Percentiles rank a stretch among this genome's conserved stretches.
phyloP scores from a whole-genome alignment of 2,329 filamentous ascomycete species.

The Periconia sp. region DNA sequence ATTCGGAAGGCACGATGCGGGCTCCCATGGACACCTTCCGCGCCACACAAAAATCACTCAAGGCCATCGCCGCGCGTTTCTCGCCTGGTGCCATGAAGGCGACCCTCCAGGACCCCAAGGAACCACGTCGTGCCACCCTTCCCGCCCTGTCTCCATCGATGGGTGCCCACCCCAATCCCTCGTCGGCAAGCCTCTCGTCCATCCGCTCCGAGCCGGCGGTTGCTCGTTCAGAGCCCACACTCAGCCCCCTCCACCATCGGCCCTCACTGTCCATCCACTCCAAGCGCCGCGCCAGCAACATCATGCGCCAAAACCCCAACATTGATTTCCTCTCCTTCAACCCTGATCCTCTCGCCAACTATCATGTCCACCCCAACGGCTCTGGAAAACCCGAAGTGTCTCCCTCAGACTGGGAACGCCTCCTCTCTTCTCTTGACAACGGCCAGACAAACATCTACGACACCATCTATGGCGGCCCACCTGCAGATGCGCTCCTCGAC shows the following conservation, averaged over 20 bases:
- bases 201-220: conserved; percentile 52
- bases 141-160: conserved; percentile 51
- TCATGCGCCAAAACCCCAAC: conserved; percentile 43
- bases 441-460: conserved; percentile 85
- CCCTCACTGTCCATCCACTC: conserved; percentile 37
- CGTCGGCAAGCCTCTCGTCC: conserved; percentile 59
- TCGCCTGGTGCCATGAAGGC: conserved; percentile 39
- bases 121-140: conserved; percentile 51
- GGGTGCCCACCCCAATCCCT: conserved; percentile 49
- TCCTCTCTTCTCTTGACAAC: conserved; percentile 79
- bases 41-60: conserved; percentile 55
- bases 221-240: conserved; percentile 55
- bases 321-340: conserved; percentile 57
- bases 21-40: conserved; percentile 46
- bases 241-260: conserved; percentile 49
- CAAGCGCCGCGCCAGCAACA: conserved; percentile 43
- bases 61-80: conserved; percentile 55
- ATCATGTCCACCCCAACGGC: conserved; percentile 39
- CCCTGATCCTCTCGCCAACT: conserved; percentile 43
- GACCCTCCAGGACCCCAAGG: conserved; percentile 30
- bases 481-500: conserved; percentile 47
- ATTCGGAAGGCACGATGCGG: conserved; percentile 48
- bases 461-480: conserved; percentile 75
- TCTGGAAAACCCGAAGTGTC: conserved; percentile 58
- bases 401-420: conserved; percentile 79